These are phyloP conservation scores for Sinapis alba DNA, from an alignment of 441 rosid genomes.

Conservation along the genomic window DNA sequence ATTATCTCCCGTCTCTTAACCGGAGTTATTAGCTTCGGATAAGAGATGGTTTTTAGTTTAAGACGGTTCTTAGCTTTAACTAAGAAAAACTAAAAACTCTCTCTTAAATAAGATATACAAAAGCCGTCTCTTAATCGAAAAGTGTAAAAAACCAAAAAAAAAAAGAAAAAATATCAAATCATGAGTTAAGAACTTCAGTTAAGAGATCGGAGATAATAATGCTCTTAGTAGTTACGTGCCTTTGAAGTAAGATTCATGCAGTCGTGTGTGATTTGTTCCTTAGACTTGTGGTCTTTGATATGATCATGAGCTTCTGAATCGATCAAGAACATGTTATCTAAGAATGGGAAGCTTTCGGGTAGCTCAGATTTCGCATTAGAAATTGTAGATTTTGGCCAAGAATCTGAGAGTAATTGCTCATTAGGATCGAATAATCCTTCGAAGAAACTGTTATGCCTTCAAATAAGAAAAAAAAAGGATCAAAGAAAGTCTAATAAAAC, in stretches of 20 bases:
- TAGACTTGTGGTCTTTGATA: conserved; percentile 10
- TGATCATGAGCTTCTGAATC: conserved; percentile 38
- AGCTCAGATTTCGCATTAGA: conserved; percentile 27
- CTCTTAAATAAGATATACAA: too few species aligned
- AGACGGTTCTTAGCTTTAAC: too few species aligned
- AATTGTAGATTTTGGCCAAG: conserved; percentile 21
- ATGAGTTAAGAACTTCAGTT: too few species aligned
- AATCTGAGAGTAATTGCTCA: conserved; percentile 16
- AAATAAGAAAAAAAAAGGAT: background rate
- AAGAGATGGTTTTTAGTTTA: too few species aligned
- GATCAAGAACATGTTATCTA: conserved; percentile 31
- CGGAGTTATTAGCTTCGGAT: too few species aligned
- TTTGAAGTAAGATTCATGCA: conserved; percentile 27
- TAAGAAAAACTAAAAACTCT: too few species aligned
- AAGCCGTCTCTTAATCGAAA: too few species aligned
- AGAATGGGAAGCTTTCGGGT: conserved; percentile 25
- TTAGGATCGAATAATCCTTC: conserved; percentile 37
- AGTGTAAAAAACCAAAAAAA: too few species aligned
- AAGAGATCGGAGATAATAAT: too few species aligned
- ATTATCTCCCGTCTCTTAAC: too few species aligned
- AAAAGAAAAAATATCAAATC: too few species aligned
- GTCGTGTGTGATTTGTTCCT: conserved; percentile 23
- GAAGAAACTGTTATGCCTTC: conserved; percentile 33
- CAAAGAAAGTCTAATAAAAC: background rate
- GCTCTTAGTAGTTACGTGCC: conserved; percentile 34